phyloP scores from a whole-genome alignment of 1,139 yeast genomes.

The Hemisphaericaspora lyxosophila region DNA sequence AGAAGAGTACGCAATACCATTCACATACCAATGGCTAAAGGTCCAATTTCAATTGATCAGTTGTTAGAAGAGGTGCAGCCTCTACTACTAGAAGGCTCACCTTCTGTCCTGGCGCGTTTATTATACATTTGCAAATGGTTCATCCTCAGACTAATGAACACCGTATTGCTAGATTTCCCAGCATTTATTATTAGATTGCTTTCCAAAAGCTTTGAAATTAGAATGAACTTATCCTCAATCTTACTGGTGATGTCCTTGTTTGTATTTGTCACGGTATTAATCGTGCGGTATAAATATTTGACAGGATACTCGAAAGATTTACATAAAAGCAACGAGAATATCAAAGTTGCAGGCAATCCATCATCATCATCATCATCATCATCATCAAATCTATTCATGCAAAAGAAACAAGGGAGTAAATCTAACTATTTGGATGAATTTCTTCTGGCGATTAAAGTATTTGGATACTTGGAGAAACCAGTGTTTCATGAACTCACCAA shows the following conservation, averaged over 20 bases:
- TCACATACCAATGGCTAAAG: neutral
- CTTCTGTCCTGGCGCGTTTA: slow-evolving; percentile 10
- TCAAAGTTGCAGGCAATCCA: slow-evolving; percentile 1
- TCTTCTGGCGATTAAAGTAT: slow-evolving; percentile 84
- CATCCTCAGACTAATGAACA: slow-evolving; percentile 19
- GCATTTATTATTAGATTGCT: slow-evolving; percentile 22
- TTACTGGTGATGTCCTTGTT: slow-evolving; percentile 21
- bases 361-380: too few relatives aligned
- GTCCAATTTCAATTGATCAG: neutral
- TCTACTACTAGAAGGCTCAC: neutral
- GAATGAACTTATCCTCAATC: slow-evolving; percentile 36
- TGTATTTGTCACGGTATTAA: slow-evolving; percentile 24
- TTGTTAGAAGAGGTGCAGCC: neutral
- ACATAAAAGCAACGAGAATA: slow-evolving; percentile 13
- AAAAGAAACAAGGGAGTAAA: slow-evolving; percentile 22
- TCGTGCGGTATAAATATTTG: slow-evolving; percentile 41
- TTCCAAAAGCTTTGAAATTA: slow-evolving; percentile 29
- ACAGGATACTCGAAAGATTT: slow-evolving; percentile 34
- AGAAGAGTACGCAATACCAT: too few relatives aligned
- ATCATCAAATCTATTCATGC: slow-evolving; percentile 19
- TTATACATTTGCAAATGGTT: slow-evolving; percentile 20
- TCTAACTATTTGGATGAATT: slow-evolving; percentile 78
- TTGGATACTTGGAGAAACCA: slow-evolving; percentile 86
- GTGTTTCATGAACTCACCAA: slow-evolving; percentile 92
- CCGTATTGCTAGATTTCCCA: slow-evolving; percentile 23